Evolutionary conservation across 2,329 filamentous ascomycete species (phyloP).

Genomic region (Pyricularia sp.): DNA sequence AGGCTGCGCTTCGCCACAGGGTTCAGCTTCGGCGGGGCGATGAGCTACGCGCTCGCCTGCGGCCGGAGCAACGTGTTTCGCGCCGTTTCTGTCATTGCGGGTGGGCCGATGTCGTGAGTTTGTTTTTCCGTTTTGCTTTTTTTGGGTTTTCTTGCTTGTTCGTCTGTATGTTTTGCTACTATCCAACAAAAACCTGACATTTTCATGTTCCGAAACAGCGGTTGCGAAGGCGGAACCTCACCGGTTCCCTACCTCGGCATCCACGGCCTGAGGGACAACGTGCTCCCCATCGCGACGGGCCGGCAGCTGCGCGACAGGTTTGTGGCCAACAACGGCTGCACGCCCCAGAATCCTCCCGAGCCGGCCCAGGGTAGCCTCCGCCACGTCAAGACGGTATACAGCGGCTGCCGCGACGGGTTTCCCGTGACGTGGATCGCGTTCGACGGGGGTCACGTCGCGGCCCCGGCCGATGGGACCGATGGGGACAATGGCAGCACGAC

Average conservation of each 20-base stretch:
- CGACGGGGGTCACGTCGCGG: conserved; percentile 15
- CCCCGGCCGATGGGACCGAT: neutral
- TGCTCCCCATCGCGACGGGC: conserved; percentile 18
- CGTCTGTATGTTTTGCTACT: neutral
- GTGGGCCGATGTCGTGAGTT: neutral
- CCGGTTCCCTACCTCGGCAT: conserved; percentile 2
- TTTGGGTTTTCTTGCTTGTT: too few species aligned
- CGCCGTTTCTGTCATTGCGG: conserved; percentile 16
- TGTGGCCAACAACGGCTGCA: conserved; percentile 23
- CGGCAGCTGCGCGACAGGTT: conserved; percentile 22
- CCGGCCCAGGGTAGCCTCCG: conserved; percentile 6
- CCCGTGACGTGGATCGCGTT: conserved; percentile 20
- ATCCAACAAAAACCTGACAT: neutral
- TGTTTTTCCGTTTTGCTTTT: neutral
- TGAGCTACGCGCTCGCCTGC: conserved; percentile 28
- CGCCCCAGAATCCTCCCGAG: neutral
- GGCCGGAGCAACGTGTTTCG: conserved; percentile 22
- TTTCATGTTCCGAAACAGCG: neutral
- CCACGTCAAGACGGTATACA: conserved; percentile 12
- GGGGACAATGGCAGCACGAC: neutral
- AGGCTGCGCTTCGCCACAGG: conserved; percentile 27
- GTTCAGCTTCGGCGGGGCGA: conserved; percentile 30
- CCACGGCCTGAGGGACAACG: conserved; percentile 15
- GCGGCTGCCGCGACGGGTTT: conserved; percentile 17
- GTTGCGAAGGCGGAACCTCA: neutral